These are phyloP conservation scores for Dichotomocladium elegans DNA, from an alignment of 371 early-diverging fungal genomes.

Conservation along the genomic window DNA sequence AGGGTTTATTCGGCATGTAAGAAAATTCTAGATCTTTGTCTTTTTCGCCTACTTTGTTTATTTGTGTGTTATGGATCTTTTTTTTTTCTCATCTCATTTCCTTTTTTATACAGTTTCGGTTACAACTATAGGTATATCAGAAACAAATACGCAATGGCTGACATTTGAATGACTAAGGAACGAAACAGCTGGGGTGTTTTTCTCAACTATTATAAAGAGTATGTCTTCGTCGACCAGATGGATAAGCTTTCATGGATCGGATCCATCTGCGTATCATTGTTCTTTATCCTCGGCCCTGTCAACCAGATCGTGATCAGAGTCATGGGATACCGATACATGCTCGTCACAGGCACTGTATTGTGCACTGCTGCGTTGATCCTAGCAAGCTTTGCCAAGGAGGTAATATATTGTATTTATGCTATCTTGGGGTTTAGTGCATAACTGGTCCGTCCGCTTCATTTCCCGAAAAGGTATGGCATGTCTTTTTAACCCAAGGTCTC, in stretches of 20 bases:
- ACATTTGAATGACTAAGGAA: not conserved
- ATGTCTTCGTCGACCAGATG: conserved; percentile 25
- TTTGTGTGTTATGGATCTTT: no score
- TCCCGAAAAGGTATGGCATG: conserved; percentile 51
- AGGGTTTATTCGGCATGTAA: conserved; percentile 25
- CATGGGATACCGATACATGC: conserved; percentile 52
- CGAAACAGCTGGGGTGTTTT: conserved; percentile 25
- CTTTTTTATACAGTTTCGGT: conserved; percentile 25
- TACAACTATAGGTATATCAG: conserved; percentile 25
- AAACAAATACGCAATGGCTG: not conserved
- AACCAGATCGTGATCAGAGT: conserved; percentile 45
- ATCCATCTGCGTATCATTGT: conserved; percentile 34
- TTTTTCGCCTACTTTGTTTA: no score
- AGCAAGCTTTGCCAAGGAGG: conserved; percentile 48
- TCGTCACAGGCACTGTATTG: conserved; percentile 43
- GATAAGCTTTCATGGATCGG: conserved; percentile 35
- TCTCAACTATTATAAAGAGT: conserved; percentile 26
- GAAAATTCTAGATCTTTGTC: no score
- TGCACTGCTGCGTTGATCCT: conserved; percentile 56
- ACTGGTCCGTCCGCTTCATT: not conserved
- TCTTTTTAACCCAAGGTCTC: conserved; percentile 67
- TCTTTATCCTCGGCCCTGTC: conserved; percentile 37
- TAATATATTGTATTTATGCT: no score
- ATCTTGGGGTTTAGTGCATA: not conserved
- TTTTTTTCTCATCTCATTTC: not conserved